Conservation (phyloP, 352 stramenopile genomes). For the Globisporangium iwayamae region DNA sequence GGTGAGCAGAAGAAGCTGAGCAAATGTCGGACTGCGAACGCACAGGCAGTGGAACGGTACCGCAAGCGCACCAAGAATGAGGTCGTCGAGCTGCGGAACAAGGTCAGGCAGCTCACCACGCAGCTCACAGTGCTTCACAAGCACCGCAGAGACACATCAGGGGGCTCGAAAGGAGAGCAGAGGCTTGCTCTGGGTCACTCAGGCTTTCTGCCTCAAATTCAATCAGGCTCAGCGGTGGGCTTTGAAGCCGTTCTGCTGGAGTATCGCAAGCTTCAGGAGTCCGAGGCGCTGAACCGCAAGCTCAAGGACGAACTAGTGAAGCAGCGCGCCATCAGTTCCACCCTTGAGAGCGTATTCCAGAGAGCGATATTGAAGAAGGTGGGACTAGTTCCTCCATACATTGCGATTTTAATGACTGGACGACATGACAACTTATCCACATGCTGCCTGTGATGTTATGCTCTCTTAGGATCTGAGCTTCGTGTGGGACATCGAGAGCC, state of each 20-base stretch:
- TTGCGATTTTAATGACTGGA: neutral
- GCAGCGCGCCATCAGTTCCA: neutral
- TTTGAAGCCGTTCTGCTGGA: neutral
- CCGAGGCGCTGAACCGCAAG: slow-evolving; percentile 4
- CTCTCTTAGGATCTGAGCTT: slow-evolving; percentile 4
- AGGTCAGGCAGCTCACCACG: slow-evolving; percentile 1
- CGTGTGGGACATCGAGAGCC: neutral
- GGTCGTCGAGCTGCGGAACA: neutral
- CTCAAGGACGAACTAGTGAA: neutral
- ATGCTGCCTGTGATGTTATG: neutral
- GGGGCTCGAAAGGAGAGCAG: too few species aligned
- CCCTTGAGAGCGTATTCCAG: slow-evolving; percentile 2
- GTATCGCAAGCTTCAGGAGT: slow-evolving; percentile 1
- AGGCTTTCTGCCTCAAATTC: too few species aligned
- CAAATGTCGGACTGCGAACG: neutral
- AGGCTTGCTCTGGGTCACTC: too few species aligned
- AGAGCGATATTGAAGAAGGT: neutral
- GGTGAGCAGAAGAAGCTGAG: neutral
- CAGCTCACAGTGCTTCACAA: neutral
- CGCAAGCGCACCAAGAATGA: slow-evolving; percentile 13
- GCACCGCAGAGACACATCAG: neutral
- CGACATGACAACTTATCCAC: neutral
- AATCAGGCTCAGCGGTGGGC: neutral
- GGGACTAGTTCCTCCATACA: neutral
- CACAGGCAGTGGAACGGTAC: neutral